Percentiles rank a stretch among this genome's conserved stretches.
phyloP scores from a whole-genome alignment of 352 stramenopile genomes.

The Vaucheria bursata region DNA sequence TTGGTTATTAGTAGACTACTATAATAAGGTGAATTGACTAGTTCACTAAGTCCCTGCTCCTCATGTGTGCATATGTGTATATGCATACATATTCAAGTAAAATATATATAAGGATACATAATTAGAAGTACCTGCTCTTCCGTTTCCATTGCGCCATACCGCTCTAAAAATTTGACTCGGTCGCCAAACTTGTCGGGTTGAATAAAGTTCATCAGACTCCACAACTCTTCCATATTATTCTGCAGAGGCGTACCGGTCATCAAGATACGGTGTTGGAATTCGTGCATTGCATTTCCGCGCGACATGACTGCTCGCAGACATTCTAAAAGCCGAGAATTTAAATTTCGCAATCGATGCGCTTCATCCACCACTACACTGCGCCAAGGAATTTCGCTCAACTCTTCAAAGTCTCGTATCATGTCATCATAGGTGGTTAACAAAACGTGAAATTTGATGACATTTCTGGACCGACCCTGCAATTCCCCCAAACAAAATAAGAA shows the following conservation, averaged over 20 bases:
- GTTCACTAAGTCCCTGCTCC: no score
- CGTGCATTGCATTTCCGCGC: constrained; percentile 61
- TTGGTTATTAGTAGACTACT: no score
- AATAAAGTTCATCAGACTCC: constrained; percentile 98
- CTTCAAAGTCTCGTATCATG: constrained; percentile 74
- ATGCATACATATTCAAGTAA: constrained; percentile 4
- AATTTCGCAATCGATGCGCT: constrained; percentile 53
- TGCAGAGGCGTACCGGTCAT: constrained; percentile 96
- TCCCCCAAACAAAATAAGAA: no score
- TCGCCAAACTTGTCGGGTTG: constrained; percentile 82
- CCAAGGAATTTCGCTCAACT: constrained; percentile 91
- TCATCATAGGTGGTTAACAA: constrained; percentile 99
- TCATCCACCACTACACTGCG: constrained; percentile 82
- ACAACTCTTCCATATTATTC: constrained; percentile 97
- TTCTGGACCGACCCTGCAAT: background rate
- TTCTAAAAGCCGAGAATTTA: background rate
- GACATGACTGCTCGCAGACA: constrained; percentile 30
- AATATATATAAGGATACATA: background rate
- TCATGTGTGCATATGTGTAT: no score
- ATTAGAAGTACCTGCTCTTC: constrained; percentile 10
- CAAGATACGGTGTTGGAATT: constrained; percentile 64
- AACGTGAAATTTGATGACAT: constrained; percentile 91
- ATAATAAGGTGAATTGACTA: no score
- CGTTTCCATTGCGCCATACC: constrained; percentile 3
- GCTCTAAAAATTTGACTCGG: constrained; percentile 66